Percentiles rank a stretch among this genome's conserved stretches.
Evolutionary conservation across 73 alveolate species (phyloP).

Genomic region (Halteria grandinella): DNA sequence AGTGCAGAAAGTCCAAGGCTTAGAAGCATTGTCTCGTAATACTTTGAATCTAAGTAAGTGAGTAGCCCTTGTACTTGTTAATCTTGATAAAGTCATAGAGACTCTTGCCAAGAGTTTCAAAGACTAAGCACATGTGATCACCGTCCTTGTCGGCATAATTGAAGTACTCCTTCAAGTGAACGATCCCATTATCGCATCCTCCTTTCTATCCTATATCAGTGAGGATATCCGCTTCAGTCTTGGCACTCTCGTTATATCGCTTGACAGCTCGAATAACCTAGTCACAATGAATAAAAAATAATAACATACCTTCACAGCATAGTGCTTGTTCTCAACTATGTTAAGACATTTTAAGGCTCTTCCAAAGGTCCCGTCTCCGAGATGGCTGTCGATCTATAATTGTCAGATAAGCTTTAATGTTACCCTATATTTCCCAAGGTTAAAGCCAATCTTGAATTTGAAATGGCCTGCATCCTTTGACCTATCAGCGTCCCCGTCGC

Average conservation of each 20-base stretch:
- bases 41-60: constrained; percentile 76
- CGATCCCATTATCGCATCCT: constrained; percentile 19
- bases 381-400: constrained; percentile 40
- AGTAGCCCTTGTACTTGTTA: constrained; percentile 82
- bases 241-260: constrained; percentile 91
- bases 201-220: constrained; percentile 61
- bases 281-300: not conserved
- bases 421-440: constrained; percentile 15
- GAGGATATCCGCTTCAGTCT: constrained; percentile 87
- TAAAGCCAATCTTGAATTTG: constrained; percentile 14
- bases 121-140: constrained; percentile 85
- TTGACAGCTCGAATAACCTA: constrained; percentile 90
- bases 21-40: constrained; percentile 84
- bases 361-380: constrained; percentile 98
- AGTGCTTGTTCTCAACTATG: constrained; percentile 13
- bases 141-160: constrained; percentile 43
- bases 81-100: constrained; percentile 87
- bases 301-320: constrained; percentile 31
- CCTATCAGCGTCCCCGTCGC: no score
- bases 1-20: constrained; percentile 80
- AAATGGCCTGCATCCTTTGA: constrained; percentile 52
- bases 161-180: constrained; percentile 64
- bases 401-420: not conserved
- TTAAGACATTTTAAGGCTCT: constrained; percentile 79
- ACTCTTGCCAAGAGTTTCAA: constrained; percentile 93